Percentiles rank a stretch among this genome's conserved stretches.
Conservation (phyloP, 2,329 filamentous ascomycete genomes). For the Pseudogymnoascus sp. region DNA sequence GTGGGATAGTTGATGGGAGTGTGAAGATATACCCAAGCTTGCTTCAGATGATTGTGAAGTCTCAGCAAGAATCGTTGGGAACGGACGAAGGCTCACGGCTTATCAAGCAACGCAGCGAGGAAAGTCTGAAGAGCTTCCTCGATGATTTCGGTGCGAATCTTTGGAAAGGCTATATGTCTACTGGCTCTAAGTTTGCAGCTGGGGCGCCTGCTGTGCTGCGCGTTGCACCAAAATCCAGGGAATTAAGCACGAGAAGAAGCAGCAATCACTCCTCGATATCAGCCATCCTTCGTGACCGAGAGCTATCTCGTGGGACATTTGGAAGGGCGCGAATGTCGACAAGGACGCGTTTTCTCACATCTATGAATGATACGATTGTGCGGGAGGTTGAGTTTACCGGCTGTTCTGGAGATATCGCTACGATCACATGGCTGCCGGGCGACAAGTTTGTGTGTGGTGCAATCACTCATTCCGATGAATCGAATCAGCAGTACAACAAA, state of each 20-base stretch:
- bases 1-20: neutral
- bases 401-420: slow-evolving; percentile 54
- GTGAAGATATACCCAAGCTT: neutral
- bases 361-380: slow-evolving; percentile 43
- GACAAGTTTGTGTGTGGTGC: slow-evolving; percentile 52
- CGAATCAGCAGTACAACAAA: slow-evolving; percentile 61
- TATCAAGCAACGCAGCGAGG: neutral
- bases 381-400: slow-evolving; percentile 49
- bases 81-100: slow-evolving; percentile 8
- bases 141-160: neutral
- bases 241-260: neutral
- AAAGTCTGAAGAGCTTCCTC: neutral
- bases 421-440: slow-evolving; percentile 49
- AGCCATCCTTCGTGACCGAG: slow-evolving; percentile 21
- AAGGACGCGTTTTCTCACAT: slow-evolving; percentile 16
- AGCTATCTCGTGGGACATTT: slow-evolving; percentile 19
- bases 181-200: neutral
- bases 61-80: slow-evolving; percentile 17
- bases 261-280: slow-evolving; percentile 8
- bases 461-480: slow-evolving; percentile 52
- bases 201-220: neutral
- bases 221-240: neutral
- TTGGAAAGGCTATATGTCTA: neutral
- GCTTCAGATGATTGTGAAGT: neutral
- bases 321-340: slow-evolving; percentile 18